These are phyloP conservation scores for Eucalyptus coolabah DNA, from an alignment of 345 rosid genomes.

Conservation along the genomic window DNA sequence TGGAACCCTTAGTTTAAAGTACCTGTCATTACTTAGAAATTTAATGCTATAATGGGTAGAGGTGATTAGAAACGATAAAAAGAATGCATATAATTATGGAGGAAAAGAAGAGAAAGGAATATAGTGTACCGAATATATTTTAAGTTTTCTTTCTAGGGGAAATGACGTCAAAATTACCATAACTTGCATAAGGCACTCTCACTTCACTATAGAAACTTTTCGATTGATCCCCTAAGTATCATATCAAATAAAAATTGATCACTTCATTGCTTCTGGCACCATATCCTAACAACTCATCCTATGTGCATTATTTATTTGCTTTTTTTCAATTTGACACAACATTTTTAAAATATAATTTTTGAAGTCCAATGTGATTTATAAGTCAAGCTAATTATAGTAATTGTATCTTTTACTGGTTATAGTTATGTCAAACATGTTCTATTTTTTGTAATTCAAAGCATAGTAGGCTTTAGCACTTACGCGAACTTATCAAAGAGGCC, in stretches of 20 bases:
- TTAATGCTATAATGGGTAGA: background rate
- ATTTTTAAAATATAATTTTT: too few relatives aligned
- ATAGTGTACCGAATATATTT: background rate
- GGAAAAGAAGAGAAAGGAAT: background rate
- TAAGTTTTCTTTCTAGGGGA: background rate
- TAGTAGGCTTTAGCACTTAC: background rate
- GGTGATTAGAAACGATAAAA: background rate
- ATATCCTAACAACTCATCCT: too few relatives aligned
- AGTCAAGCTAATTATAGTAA: background rate
- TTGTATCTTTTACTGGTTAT: background rate
- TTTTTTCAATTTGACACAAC: too few relatives aligned
- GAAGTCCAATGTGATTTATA: background rate
- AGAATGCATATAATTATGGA: background rate
- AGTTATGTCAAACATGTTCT: background rate
- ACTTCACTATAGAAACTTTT: too few relatives aligned
- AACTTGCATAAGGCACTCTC: background rate
- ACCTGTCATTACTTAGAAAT: background rate
- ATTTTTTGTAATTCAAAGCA: background rate
- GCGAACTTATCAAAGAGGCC: background rate
- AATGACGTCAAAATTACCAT: background rate
- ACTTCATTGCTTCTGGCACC: rapidly evolving
- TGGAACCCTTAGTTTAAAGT: background rate
- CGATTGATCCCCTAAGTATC: background rate
- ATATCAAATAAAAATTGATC: too few relatives aligned
- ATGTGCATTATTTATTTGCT: background rate